Evolutionary conservation across 495 filamentous ascomycete species (phyloP).

Genomic region (Penicillium bialowiezense): DNA sequence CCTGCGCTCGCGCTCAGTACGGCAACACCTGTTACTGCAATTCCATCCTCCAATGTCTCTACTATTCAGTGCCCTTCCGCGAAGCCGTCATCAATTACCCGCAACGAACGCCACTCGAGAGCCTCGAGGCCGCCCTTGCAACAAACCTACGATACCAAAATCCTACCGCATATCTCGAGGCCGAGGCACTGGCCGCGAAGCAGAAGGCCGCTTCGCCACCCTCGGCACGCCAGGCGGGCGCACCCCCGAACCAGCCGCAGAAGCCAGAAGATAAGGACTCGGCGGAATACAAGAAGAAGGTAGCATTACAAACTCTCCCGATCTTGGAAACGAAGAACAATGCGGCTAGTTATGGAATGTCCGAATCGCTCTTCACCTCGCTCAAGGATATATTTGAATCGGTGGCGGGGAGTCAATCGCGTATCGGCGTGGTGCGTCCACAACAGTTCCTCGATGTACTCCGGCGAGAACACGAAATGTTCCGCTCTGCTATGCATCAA

Average conservation of each 20-base stretch:
- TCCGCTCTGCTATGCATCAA: constrained; percentile 93
- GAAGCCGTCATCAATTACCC: constrained; percentile 94
- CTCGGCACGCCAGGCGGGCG: constrained; percentile 46
- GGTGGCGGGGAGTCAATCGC: constrained; percentile 74
- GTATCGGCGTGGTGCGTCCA: constrained; percentile 89
- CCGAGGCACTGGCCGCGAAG: constrained; percentile 44
- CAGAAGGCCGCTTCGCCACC: constrained; percentile 35
- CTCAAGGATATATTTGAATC: constrained; percentile 96
- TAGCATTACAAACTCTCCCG: constrained; percentile 81
- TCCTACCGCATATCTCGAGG: constrained; percentile 36
- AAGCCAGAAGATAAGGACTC: constrained; percentile 79
- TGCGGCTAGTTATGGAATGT: constrained; percentile 80
- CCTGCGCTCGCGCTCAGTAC: constrained; percentile 55
- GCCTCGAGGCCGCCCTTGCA: constrained; percentile 44
- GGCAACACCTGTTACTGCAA: constrained; percentile 99
- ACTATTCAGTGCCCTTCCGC: constrained; percentile 92
- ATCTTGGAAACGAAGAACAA: constrained; percentile 81
- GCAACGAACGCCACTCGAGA: constrained; percentile 55
- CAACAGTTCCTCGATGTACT: constrained; percentile 91
- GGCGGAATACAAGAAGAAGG: constrained; percentile 95
- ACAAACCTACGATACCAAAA: constrained; percentile 48
- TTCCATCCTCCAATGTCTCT: constrained; percentile 95
- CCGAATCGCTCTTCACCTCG: constrained; percentile 88
- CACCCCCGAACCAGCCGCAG: constrained; percentile 54
- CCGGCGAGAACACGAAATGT: constrained; percentile 94